Evolutionary conservation across 1,284 basidiomycete species (phyloP).

Genomic region (Moesziomyces sp.): DNA sequence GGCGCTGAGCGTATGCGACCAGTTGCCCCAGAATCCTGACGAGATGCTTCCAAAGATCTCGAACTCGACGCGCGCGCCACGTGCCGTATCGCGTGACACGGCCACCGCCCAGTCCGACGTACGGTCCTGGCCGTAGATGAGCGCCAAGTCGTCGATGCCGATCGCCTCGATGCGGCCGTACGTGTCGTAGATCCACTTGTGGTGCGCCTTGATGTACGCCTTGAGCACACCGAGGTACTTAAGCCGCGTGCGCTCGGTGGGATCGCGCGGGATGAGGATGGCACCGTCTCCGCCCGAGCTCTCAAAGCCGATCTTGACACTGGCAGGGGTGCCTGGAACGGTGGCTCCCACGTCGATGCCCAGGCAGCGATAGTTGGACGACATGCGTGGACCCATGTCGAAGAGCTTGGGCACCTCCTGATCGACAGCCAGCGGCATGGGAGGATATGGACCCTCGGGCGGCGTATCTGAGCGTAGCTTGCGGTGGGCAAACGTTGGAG

Average conservation of each 20-base stretch:
- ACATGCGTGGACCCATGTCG: conserved; percentile 56
- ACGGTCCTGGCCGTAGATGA: conserved; percentile 54
- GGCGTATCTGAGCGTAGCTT: conserved; percentile 40
- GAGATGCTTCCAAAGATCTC: conserved; percentile 45
- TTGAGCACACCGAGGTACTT: conserved; percentile 56
- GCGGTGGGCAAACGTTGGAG: conserved; percentile 20
- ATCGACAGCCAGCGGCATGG: conserved; percentile 52
- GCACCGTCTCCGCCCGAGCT: conserved; percentile 55
- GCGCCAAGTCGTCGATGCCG: conserved; percentile 43
- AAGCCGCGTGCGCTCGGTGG: conserved; percentile 49
- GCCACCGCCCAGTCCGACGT: conserved; percentile 59
- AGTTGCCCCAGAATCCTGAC: conserved; percentile 51
- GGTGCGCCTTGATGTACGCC: conserved; percentile 51
- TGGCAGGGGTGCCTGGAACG: conserved; percentile 39
- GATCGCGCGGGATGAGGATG: conserved; percentile 55
- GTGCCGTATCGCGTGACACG: conserved; percentile 45
- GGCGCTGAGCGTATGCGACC: conserved; percentile 50
- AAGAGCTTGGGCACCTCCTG: conserved; percentile 45
- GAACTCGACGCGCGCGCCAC: conserved; percentile 52
- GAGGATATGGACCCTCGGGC: conserved; percentile 43
- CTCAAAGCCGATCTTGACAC: conserved; percentile 51
- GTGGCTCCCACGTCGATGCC: conserved; percentile 36
- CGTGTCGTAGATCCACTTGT: conserved; percentile 51
- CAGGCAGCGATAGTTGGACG: conserved; percentile 47
- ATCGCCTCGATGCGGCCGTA: conserved; percentile 56